A percentile compares a stretch with the other conserved stretches of the same genome.
These are phyloP conservation scores for Colletotrichum brevisporum DNA, from an alignment of 2,329 filamentous ascomycete species.

Conservation along the genomic window DNA sequence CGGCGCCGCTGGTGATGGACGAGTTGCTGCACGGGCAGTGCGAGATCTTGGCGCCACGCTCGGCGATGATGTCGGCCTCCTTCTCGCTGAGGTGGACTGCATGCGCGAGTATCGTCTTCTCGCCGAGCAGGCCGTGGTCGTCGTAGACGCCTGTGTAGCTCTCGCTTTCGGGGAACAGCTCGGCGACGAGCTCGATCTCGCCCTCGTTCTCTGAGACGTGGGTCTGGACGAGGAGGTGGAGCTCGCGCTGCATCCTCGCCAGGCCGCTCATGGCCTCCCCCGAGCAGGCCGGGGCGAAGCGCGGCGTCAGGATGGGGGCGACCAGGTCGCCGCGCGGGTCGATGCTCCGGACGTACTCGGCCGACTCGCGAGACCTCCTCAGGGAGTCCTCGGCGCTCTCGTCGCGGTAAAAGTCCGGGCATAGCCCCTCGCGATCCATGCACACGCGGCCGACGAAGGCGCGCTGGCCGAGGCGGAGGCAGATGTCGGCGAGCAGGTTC, in stretches of 20 bases:
- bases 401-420: constrained; percentile 86
- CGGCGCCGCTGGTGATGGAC: constrained; percentile 83
- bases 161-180: constrained; percentile 74
- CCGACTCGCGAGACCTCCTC: constrained; percentile 68
- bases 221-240: constrained; percentile 82
- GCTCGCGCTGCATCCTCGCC: constrained; percentile 74
- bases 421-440: constrained; percentile 81
- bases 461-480: constrained; percentile 83
- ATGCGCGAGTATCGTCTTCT: constrained; percentile 87
- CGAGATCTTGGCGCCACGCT: constrained; percentile 75
- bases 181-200: constrained; percentile 79
- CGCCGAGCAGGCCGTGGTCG: constrained; percentile 74
- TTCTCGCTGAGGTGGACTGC: constrained; percentile 79
- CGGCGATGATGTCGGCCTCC: constrained; percentile 76
- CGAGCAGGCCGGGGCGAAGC: constrained; percentile 76
- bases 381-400: constrained; percentile 72
- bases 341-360: constrained; percentile 75
- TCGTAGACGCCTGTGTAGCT: constrained; percentile 89
- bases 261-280: constrained; percentile 72
- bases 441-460: constrained; percentile 95
- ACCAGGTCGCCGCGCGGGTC: constrained; percentile 78
- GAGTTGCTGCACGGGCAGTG: constrained; percentile 94
- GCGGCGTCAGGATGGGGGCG: constrained; percentile 83
- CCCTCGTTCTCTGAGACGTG: constrained; percentile 87
- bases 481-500: constrained; percentile 91